Evolutionary conservation across 208 protist genomes (phyloP), one percentile per base, ranked within the genome.

Genomic region (Leishmania martiniquensis): DNA sequence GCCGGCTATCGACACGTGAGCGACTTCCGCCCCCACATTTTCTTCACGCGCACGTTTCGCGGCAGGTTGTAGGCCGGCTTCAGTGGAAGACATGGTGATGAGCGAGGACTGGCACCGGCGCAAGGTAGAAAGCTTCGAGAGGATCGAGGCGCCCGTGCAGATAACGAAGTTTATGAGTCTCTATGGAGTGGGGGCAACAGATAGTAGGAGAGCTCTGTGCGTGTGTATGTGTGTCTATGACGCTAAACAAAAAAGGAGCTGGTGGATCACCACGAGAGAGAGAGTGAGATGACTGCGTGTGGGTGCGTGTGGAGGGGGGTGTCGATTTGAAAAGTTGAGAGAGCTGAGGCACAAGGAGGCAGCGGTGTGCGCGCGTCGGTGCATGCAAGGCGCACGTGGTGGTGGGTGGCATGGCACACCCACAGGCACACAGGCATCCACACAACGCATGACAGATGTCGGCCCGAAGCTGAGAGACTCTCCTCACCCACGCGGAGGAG

Each of bases 11-110:
- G 55, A 39, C 13, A 49, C 60, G 45, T 25, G 12, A 25, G 60
- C 34, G 0, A 76, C 52, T 12, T 75, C 79, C 15, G 29, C 57
- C 72, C 67, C 73, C 34, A n/a, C 75, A 0, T 59, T 54, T 47
- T 75, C 77, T 60, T 59, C 68, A 20, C 80, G 74, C 37, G 66
- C 39, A 32, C 80, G 80, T 70, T 79, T 84, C 67, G 52, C 39
- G 6, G 72, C 74, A 37, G 49, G 9, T 39, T 54, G 39, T 4
- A 15, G 34, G 22, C 17, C 57, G 47, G 51, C 34, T 47, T 68
- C 34, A 25, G 59, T 57, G 1, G 45, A 54, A 34, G 72, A 78
- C 78, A 82, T 77, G 9, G 29, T 62, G 45, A 52, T 42, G 39
- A 62, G 59, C 29, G 29, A 49, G 25, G 22, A 2, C 10, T n/a